Evolutionary conservation across 768 basidiomycete genomes (phyloP).

Genomic region (Podaxis rugospora): DNA sequence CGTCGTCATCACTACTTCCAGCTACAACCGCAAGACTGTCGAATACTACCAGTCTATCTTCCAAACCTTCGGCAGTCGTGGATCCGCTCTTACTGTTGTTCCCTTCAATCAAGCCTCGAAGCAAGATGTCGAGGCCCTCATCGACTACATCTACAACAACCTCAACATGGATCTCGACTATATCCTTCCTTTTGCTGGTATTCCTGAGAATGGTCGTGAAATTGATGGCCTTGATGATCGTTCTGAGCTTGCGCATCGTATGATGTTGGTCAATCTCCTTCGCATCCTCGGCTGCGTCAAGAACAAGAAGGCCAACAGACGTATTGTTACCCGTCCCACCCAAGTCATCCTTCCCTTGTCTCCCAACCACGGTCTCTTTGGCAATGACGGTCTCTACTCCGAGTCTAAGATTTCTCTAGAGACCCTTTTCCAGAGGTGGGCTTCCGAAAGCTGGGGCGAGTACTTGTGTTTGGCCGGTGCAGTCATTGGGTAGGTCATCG

Average conservation of each 20-base stretch:
- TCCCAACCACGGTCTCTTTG: slow-evolving; percentile 97
- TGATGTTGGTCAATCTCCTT: slow-evolving; percentile 97
- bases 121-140: slow-evolving; percentile 95
- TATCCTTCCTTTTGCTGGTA: slow-evolving; percentile 96
- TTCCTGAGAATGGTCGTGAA: slow-evolving; percentile 98
- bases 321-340: slow-evolving; percentile 96
- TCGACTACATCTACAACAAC: slow-evolving; percentile 96
- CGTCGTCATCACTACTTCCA: slow-evolving; percentile 96
- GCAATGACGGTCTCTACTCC: slow-evolving; percentile 96
- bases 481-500: slow-evolving; percentile 79
- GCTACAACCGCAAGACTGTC: slow-evolving; percentile 92
- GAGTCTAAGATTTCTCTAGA: slow-evolving; percentile 98
- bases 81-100: slow-evolving; percentile 95
- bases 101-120: slow-evolving; percentile 99
- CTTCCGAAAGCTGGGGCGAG: slow-evolving; percentile 98
- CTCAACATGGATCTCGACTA: slow-evolving; percentile 98
- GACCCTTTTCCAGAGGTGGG: slow-evolving; percentile 98
- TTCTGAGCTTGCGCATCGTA: slow-evolving; percentile 96
- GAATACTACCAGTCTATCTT: slow-evolving; percentile 99
- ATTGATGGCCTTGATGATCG: slow-evolving; percentile 97
- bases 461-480: slow-evolving; percentile 97
- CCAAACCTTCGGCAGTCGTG: slow-evolving; percentile 91
- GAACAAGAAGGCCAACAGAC: slow-evolving; percentile 94
- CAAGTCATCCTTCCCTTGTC: slow-evolving; percentile 98
- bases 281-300: slow-evolving; percentile 97